These are phyloP conservation scores for Mortierella polycephala DNA, from an alignment of 371 early-diverging fungal species.

Conservation along the genomic window DNA sequence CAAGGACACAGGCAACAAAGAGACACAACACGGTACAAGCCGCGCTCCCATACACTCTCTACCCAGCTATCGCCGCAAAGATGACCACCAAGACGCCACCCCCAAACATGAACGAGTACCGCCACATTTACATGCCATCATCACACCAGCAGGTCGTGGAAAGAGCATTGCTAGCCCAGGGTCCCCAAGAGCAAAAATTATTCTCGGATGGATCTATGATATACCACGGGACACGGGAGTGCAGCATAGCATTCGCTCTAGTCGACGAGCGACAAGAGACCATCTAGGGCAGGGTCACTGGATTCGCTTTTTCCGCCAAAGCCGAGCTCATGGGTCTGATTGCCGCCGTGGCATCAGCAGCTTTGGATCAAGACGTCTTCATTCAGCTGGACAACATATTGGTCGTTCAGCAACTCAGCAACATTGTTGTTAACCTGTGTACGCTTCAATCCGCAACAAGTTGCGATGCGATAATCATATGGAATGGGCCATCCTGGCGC, in stretches of 20 bases:
- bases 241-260: conserved; percentile 12
- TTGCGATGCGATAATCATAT: too few species aligned
- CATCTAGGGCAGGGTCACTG: conserved; percentile 7
- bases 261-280: neutral
- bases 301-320: conserved; percentile 9
- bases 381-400: conserved; percentile 16
- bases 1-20: too few species aligned
- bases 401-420: conserved; percentile 4
- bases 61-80: too few species aligned
- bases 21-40: too few species aligned
- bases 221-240: neutral
- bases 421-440: neutral
- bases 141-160: too few species aligned
- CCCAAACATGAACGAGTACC: too few species aligned
- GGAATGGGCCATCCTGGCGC: too few species aligned
- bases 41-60: too few species aligned
- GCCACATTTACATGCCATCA: too few species aligned
- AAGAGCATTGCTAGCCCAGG: too few species aligned
- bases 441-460: neutral
- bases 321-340: conserved; percentile 16
- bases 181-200: too few species aligned
- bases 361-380: conserved; percentile 11
- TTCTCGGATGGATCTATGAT: conserved; percentile 12
- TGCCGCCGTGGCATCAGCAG: conserved; percentile 5
- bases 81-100: too few species aligned